phyloP scores from a whole-genome alignment of 106 monocot species.

The Xerophyta viscosa region DNA sequence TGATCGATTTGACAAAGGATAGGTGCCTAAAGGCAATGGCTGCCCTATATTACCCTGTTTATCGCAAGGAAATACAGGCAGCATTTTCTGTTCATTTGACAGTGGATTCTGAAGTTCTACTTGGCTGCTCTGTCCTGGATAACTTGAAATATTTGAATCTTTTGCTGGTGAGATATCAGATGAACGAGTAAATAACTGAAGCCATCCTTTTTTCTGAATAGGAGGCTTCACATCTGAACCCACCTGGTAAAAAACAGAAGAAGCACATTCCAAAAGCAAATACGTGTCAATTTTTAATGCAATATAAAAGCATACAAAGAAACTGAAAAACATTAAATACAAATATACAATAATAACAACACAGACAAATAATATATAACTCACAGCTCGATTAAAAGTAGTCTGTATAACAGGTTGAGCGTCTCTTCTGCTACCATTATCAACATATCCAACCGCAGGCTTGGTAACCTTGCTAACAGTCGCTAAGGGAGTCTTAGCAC shows the following conservation, averaged over 20 bases:
- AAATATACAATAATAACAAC: constrained; percentile 3
- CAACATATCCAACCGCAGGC: constrained; percentile 7
- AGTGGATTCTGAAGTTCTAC: constrained; percentile 16
- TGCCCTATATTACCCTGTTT: constrained; percentile 25
- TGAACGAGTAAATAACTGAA: constrained; percentile 73
- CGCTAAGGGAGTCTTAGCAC: constrained; percentile 26
- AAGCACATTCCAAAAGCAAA: background rate
- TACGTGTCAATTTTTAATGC: background rate
- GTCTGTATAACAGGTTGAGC: constrained; percentile 16
- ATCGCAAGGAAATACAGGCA: constrained; percentile 15
- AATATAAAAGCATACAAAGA: background rate
- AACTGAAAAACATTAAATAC: background rate
- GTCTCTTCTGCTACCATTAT: constrained; percentile 35
- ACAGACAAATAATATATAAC: constrained; percentile 13
- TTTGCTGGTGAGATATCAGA: constrained; percentile 50
- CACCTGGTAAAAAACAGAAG: constrained; percentile 22
- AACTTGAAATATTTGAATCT: constrained; percentile 14
- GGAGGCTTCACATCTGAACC: constrained; percentile 25
- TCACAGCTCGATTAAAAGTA: constrained; percentile 40
- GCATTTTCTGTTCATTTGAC: constrained; percentile 21
- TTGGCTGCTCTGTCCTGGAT: constrained; percentile 15
- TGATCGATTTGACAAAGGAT: constrained; percentile 14
- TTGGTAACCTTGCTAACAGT: constrained; percentile 38
- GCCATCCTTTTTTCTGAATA: constrained; percentile 76
- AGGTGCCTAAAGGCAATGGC: constrained; percentile 12